A percentile compares a stretch with the other conserved stretches of the same genome.
Conservation (phyloP, 805 yeast species). For the Metschnikowia lunata region DNA sequence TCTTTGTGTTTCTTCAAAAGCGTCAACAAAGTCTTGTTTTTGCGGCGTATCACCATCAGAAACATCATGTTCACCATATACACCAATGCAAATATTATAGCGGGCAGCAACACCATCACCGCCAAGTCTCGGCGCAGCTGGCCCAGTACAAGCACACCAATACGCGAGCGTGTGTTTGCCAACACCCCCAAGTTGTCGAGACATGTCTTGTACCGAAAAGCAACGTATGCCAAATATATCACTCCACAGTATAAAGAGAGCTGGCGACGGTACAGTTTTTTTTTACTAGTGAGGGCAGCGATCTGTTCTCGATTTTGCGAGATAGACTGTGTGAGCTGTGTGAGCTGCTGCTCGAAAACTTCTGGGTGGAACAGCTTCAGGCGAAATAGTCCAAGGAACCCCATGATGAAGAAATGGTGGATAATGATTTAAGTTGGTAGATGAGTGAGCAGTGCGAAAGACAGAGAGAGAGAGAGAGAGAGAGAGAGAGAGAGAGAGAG, state of each 20-base stretch:
- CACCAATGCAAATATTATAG: conserved; percentile 16
- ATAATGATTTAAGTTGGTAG: too few species aligned
- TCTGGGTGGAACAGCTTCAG: conserved; percentile 37
- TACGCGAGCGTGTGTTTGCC: conserved; percentile 15
- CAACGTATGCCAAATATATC: conserved; percentile 22
- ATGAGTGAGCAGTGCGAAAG: too few species aligned
- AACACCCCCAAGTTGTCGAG: conserved; percentile 9
- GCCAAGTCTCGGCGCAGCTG: conserved; percentile 21
- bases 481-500: neutral
- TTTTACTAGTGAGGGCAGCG: conserved; percentile 13
- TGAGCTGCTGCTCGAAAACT: conserved; percentile 40
- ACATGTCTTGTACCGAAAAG: conserved; percentile 19
- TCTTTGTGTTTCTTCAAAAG: conserved; percentile 45
- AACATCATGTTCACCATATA: conserved; percentile 17
- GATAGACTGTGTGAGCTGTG: conserved; percentile 34
- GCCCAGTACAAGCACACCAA: conserved; percentile 23
- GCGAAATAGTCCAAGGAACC: conserved; percentile 15
- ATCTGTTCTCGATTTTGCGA: conserved; percentile 23
- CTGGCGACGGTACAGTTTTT: conserved; percentile 15
- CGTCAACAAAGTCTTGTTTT: conserved; percentile 17
- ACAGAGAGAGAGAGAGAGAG: neutral
- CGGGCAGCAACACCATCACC: conserved; percentile 23
- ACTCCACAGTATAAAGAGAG: conserved; percentile 17
- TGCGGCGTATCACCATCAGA: conserved; percentile 20
- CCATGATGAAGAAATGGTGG: conserved; percentile 8